Evolutionary conservation across 805 yeast genomes (phyloP).

Genomic region (Limtongia smithiae): DNA sequence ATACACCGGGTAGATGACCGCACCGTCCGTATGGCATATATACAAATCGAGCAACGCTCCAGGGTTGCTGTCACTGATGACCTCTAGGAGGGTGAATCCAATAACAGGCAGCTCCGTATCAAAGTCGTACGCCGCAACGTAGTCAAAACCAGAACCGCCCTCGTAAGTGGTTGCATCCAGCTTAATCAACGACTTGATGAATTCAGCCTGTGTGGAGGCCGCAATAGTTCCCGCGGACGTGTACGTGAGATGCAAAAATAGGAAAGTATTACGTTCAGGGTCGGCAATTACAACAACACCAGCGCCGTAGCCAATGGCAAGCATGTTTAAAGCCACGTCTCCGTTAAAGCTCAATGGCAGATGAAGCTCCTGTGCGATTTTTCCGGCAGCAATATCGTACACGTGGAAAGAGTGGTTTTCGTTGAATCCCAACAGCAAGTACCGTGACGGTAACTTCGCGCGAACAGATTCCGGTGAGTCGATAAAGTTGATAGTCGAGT

Average conservation of each 20-base stretch:
- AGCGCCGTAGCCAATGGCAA: slow-evolving; percentile 9
- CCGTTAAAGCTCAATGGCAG: slow-evolving; percentile 10
- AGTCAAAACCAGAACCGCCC: slow-evolving; percentile 14
- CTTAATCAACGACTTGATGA: slow-evolving; percentile 5
- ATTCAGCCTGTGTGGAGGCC: slow-evolving; percentile 13
- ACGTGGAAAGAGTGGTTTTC: slow-evolving; percentile 27
- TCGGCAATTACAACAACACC: slow-evolving; percentile 22
- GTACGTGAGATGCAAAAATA: slow-evolving; percentile 17
- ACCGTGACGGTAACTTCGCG: slow-evolving; percentile 22
- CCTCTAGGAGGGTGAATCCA: slow-evolving; percentile 18
- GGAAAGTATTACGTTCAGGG: slow-evolving; percentile 16
- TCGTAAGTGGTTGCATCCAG: not conserved
- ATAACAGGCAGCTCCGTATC: slow-evolving; percentile 5
- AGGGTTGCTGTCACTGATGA: slow-evolving; percentile 1
- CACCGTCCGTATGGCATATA: slow-evolving; percentile 19
- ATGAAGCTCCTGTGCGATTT: slow-evolving; percentile 20
- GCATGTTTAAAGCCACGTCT: slow-evolving; percentile 1
- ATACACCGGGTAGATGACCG: slow-evolving; percentile 20
- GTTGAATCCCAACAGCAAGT: slow-evolving; percentile 22
- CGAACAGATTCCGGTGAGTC: slow-evolving; percentile 15
- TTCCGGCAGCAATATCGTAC: slow-evolving; percentile 15
- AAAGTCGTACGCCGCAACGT: slow-evolving; percentile 8
- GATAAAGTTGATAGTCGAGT: slow-evolving; percentile 15
- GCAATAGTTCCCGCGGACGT: not conserved
- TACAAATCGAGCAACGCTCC: slow-evolving; percentile 23